Percentiles rank a stretch among this genome's conserved stretches.
These are phyloP conservation scores for Blastomyces silverae DNA, from an alignment of 2,329 filamentous ascomycete species.

Conservation along the genomic window DNA sequence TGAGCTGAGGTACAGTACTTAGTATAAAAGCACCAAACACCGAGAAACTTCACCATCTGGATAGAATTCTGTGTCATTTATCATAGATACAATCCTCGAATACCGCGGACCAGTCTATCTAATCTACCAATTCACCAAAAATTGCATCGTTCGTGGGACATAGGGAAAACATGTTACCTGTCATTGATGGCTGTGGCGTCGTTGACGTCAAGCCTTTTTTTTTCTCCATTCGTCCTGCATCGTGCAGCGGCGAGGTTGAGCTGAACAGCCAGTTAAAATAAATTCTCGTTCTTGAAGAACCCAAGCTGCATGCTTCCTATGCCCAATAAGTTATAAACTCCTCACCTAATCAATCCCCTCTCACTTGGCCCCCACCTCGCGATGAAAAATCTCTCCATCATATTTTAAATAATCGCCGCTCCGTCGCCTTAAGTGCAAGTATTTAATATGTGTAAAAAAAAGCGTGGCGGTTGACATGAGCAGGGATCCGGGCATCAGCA, in stretches of 20 bases:
- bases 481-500: neutral
- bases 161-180: neutral
- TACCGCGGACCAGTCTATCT: neutral
- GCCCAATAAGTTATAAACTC: neutral
- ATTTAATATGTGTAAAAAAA: neutral
- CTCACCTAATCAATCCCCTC: neutral
- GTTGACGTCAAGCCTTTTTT: neutral
- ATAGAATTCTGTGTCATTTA: neutral
- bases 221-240: neutral
- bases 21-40: neutral
- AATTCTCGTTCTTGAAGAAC: neutral
- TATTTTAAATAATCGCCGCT: constrained; percentile 6
- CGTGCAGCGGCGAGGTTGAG: neutral
- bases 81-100: neutral
- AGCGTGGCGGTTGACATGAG: neutral
- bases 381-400: neutral
- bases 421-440: neutral
- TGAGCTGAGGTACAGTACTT: too few species aligned
- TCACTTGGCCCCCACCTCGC: neutral
- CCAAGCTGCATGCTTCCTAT: neutral
- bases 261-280: neutral
- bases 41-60: neutral
- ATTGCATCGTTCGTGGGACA: neutral
- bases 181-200: neutral
- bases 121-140: neutral